These are phyloP conservation scores for Termitomyces sp. DNA, from an alignment of 768 basidiomycete species.

Conservation along the genomic window DNA sequence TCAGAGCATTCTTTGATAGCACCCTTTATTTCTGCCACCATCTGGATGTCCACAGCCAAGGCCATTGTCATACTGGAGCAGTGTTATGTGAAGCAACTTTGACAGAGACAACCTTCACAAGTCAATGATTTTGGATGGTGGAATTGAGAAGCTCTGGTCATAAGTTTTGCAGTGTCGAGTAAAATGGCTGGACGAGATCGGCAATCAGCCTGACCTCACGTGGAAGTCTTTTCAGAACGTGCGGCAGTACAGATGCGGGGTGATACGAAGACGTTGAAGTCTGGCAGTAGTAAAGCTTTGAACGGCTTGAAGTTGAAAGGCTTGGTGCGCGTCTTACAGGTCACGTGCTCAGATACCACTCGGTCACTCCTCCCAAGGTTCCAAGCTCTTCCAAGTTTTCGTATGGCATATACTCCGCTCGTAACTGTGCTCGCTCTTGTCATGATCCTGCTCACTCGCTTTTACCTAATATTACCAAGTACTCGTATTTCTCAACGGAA, in stretches of 20 bases:
- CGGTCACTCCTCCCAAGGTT: too few relatives aligned
- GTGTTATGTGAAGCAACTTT: background rate
- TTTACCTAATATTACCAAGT: conserved; percentile 27
- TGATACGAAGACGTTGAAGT: background rate
- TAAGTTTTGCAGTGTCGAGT: background rate
- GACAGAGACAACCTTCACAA: background rate
- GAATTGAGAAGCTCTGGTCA: too few relatives aligned
- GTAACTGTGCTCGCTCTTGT: background rate
- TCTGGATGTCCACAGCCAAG: conserved; percentile 34
- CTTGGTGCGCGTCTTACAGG: background rate
- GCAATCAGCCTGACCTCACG: background rate
- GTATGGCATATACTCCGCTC: background rate
- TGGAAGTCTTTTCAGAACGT: too few relatives aligned
- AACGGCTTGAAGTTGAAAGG: background rate
- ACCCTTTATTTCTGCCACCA: conserved; percentile 52
- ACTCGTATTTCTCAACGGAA: background rate
- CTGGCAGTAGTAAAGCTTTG: background rate
- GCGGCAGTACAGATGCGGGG: background rate
- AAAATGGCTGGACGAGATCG: background rate
- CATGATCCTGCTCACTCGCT: conserved; percentile 17
- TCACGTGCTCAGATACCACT: too few relatives aligned
- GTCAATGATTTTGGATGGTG: background rate
- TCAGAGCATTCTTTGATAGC: conserved; percentile 74
- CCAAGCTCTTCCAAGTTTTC: too few relatives aligned
- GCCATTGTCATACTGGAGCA: conserved; percentile 17